These are phyloP conservation scores for Berberis vulgaris DNA, from an alignment of 164 flowering plant genomes.

Conservation along the genomic window DNA sequence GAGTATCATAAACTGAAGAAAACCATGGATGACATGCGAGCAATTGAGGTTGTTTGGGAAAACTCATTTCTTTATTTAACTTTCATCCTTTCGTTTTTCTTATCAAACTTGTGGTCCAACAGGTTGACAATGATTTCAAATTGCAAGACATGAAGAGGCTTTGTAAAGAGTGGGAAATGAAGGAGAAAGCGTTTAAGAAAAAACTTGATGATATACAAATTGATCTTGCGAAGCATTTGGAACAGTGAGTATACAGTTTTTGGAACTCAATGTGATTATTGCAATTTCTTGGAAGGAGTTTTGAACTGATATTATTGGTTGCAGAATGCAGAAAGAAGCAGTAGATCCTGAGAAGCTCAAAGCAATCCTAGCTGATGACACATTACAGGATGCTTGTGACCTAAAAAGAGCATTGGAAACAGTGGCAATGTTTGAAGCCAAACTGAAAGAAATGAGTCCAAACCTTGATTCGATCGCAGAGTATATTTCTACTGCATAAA, in stretches of 20 bases:
- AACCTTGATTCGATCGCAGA: constrained; percentile 96
- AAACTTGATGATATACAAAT: constrained; percentile 63
- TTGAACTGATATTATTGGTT: constrained; percentile 10
- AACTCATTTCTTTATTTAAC: not conserved
- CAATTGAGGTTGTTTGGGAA: constrained; percentile 56
- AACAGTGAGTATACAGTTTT: constrained; percentile 53
- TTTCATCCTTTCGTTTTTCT: not conserved
- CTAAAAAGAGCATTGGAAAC: constrained; percentile 70
- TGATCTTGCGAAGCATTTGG: constrained; percentile 59
- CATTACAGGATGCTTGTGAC: constrained; percentile 39
- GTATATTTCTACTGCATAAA: constrained; percentile 23
- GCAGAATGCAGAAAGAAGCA: constrained; percentile 79
- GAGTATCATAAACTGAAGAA: constrained; percentile 67
- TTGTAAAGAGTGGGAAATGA: constrained; percentile 67
- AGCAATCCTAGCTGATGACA: constrained; percentile 43
- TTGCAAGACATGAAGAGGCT: constrained; percentile 76
- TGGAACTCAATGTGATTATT: not conserved
- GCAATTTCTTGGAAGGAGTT: not conserved
- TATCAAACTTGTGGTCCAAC: constrained; percentile 6
- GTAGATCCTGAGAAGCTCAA: constrained; percentile 85
- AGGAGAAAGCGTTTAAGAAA: constrained; percentile 64
- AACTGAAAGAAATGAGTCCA: constrained; percentile 94
- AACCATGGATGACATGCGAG: constrained; percentile 30
- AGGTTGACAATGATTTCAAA: constrained; percentile 91
- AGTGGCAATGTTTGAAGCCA: constrained; percentile 80